Base-by-base conservation (phyloP, 2,329 filamentous ascomycete species). In the Madurella fahalii region DNA sequence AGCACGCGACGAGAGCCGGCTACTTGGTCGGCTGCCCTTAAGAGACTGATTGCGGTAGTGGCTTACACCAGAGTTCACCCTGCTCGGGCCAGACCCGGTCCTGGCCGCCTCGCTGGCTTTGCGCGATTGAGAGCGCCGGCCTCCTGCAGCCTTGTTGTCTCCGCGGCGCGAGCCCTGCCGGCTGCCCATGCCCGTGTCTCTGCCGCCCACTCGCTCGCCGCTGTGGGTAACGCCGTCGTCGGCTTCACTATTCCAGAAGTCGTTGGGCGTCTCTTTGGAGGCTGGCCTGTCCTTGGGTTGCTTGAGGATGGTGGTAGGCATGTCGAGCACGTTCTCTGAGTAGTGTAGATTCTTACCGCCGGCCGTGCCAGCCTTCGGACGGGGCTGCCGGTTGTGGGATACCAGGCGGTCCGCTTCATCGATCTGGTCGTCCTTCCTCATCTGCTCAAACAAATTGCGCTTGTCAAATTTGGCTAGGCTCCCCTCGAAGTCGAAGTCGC, bases 401-500 rank as follows among this genome's bases (percentile, higher is more conserved):
- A 96, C 92, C 40, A 99, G 73, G n/a, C 93, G 86, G 60, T 90
- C 89, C 51, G 92, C 87, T 53, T 96, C 92, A n/a, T 92, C 89
- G 9, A 93, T 84, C 31, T 84, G 86, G 64, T 97, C 93, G 53
- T 95, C 90, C 61, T 89, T 90, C 56, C 90, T 81, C 70, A 97
- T 94, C 71, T 96, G 87, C 61, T 93, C 88, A 68, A 99, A 99
- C 9, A 97, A 84, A 1, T 85, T 86, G 53, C 87, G 84, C 74
- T 97, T 97, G 75, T 97, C 92, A 64, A 97, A 97, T 67, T 96
- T 95, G 45, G 90, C 92, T 32, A 97, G 78, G 61, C 91, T 91
- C 52, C 84, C 85, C 64, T 89, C 86, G 65, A 97, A 97, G 70
- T 97, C 93, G 64, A 97, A 97, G 58, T 97, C 94, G 11, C 89